phyloP scores from a whole-genome alignment of 129 eudicot genomes.

The Chrysanthemum seticuspe region DNA sequence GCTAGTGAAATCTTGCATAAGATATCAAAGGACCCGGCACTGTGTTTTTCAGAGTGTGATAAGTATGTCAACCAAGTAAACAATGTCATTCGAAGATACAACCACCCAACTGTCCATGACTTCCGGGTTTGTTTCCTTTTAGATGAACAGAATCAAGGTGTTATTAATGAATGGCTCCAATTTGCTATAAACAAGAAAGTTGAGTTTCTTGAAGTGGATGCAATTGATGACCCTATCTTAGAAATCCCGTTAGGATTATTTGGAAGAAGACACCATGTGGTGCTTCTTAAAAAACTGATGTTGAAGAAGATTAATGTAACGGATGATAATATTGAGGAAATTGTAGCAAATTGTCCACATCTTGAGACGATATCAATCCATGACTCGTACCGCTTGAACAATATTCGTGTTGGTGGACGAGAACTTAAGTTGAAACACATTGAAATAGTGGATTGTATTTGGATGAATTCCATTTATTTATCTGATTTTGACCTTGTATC shows the following conservation, averaged over 20 bases:
- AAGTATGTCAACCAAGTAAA: slow-evolving; percentile 41
- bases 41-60: not conserved
- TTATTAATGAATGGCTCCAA: slow-evolving; percentile 20
- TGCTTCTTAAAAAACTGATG: slow-evolving; percentile 27
- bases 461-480: slow-evolving; percentile 23
- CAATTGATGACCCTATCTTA: too few relatives aligned
- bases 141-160: too few relatives aligned
- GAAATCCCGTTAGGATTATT: not conserved
- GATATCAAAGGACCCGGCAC: not conserved
- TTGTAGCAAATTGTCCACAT: slow-evolving; percentile 27
- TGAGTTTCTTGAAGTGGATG: slow-evolving; percentile 18
- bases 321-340: slow-evolving; percentile 22
- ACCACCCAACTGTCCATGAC: slow-evolving; percentile 1
- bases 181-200: slow-evolving; percentile 7
- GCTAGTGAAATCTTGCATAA: slow-evolving; percentile 13
- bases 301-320: slow-evolving; percentile 38
- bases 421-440: slow-evolving; percentile 35
- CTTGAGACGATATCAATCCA: slow-evolving; percentile 33
- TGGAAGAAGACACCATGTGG: not conserved
- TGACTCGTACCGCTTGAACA: slow-evolving; percentile 21
- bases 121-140: slow-evolving; percentile 1
- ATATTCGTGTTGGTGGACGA: slow-evolving; percentile 23
- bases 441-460: slow-evolving; percentile 36
- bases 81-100: slow-evolving; percentile 24
- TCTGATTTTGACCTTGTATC: slow-evolving; percentile 33